A percentile compares a stretch with the other conserved stretches of the same genome.
phyloP scores from a whole-genome alignment of 202 grass and related monocot genomes.

The Schoenoplectus tabernaemontani region DNA sequence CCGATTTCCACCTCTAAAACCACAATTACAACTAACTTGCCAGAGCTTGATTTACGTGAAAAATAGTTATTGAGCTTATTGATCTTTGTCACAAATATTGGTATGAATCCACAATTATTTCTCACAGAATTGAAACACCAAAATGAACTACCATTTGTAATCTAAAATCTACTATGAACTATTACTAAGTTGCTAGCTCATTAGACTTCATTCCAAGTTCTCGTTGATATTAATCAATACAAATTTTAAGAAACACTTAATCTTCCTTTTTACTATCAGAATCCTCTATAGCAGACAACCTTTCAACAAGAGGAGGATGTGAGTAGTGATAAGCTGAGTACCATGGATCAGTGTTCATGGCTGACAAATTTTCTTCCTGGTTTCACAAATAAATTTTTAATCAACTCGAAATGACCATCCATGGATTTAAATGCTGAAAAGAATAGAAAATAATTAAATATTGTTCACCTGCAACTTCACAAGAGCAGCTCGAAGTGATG shows the following conservation, averaged over 20 bases:
- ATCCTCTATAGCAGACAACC: constrained; percentile 66
- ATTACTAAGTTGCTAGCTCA: constrained; percentile 2
- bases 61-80: too few relatives aligned
- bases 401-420: neutral
- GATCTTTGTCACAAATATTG: neutral
- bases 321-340: constrained; percentile 99
- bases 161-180: constrained; percentile 13
- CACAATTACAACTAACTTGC: too few relatives aligned
- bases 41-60: too few relatives aligned
- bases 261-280: constrained; percentile 69
- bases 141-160: constrained; percentile 9
- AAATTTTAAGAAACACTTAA: constrained; percentile 13
- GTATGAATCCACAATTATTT: constrained; percentile 10
- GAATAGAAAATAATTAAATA: neutral
- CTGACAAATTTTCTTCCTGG: constrained; percentile 97
- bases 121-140: neutral
- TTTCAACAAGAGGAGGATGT: constrained; percentile 93
- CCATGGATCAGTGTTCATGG: constrained; percentile 98
- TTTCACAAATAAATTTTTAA: constrained; percentile 20
- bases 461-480: constrained; percentile 78
- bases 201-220: constrained; percentile 10
- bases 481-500: constrained; percentile 58
- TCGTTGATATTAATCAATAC: neutral
- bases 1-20: too few relatives aligned
- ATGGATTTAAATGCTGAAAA: neutral